Conservation (phyloP, 2,329 filamentous ascomycete genomes). For the Fusarium duplospermum region DNA sequence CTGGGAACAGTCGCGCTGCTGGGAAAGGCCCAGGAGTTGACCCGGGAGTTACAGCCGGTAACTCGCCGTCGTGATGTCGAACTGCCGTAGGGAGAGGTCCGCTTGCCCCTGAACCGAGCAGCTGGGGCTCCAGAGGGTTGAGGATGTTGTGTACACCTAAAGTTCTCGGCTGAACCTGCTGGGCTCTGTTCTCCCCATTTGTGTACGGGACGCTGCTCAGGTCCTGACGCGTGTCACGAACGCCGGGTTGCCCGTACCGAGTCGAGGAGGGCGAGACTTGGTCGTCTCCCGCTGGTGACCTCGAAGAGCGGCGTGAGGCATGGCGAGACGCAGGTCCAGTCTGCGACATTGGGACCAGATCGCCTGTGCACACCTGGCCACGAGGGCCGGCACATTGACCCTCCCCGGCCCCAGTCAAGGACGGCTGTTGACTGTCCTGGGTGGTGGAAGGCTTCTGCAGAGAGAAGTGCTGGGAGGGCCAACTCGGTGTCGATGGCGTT, state of each 20-base stretch:
- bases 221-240: slow-evolving; percentile 41
- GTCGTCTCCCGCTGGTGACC: slow-evolving; percentile 55
- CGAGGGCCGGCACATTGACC: slow-evolving; percentile 69
- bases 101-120: slow-evolving; percentile 31
- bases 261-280: slow-evolving; percentile 41
- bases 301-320: slow-evolving; percentile 63
- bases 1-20: slow-evolving; percentile 40
- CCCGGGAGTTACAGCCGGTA: slow-evolving; percentile 23
- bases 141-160: slow-evolving; percentile 54
- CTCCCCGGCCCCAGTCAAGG: slow-evolving; percentile 37
- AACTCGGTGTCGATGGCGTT: slow-evolving; percentile 51
- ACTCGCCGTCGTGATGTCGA: slow-evolving; percentile 35
- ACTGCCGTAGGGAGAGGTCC: slow-evolving; percentile 17
- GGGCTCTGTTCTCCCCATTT: slow-evolving; percentile 39
- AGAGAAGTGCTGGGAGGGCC: slow-evolving; percentile 39
- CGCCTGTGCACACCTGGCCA: slow-evolving; percentile 64
- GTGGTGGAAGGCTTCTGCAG: slow-evolving; percentile 34
- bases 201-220: slow-evolving; percentile 33
- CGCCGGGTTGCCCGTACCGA: slow-evolving; percentile 35
- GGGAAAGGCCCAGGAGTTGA: slow-evolving; percentile 39
- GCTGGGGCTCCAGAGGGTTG: slow-evolving; percentile 50
- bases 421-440: slow-evolving; percentile 36
- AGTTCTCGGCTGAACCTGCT: slow-evolving; percentile 41
- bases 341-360: slow-evolving; percentile 74
- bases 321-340: slow-evolving; percentile 67